Base-by-base conservation (phyloP, 2,329 filamentous ascomycete genomes). In the Zasmidium cellare region DNA sequence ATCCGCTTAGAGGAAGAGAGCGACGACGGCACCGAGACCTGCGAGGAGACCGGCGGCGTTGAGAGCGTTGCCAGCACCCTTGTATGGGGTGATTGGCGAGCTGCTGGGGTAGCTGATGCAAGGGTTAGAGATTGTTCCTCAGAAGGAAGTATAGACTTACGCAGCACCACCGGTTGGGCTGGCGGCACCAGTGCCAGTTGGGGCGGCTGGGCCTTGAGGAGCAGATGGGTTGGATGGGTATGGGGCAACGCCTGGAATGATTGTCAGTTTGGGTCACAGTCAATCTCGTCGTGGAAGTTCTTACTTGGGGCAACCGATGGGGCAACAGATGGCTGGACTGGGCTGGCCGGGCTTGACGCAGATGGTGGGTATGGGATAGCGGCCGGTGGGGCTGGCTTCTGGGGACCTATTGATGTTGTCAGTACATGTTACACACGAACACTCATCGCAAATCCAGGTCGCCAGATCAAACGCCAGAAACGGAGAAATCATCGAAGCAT, bases 1-100 rank as follows among this genome's bases (percentile, higher is more conserved):
- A 59, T 31, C 31, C 55, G 54, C 52, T 58, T 67, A 68, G 51
- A 68, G 49, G 63, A 68, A 68, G 64, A 68, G 55, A 60, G 66
- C 66, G 24, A 63, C 59, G 47, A 66, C 55, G 54, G 64, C 65
- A 58, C 63, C 66, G 38, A 63, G 54, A 55, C 60, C 65, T 35
- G 61, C 60, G 47, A 68, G 56, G 41, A 64, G 51, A 31, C 64
- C 61, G 31, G 57, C 63, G 31, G 62, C 65, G 55, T 64, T 62
- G 53, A 65, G 47, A 25, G 53, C 55, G 51, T 44, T 53, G 49
- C 60, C 64, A n/a, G 60, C 57, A 46, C 63, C 61, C 38, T 57
- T 62, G 64, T 66, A 66, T 44, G 57, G 58, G 25, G 55, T 51
- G 44, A 53, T 49, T 45, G 51, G 51, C 22, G 59, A 54, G 46